phyloP scores from a whole-genome alignment of 2,329 filamentous ascomycete species.

The Pseudomassariella vexata region DNA sequence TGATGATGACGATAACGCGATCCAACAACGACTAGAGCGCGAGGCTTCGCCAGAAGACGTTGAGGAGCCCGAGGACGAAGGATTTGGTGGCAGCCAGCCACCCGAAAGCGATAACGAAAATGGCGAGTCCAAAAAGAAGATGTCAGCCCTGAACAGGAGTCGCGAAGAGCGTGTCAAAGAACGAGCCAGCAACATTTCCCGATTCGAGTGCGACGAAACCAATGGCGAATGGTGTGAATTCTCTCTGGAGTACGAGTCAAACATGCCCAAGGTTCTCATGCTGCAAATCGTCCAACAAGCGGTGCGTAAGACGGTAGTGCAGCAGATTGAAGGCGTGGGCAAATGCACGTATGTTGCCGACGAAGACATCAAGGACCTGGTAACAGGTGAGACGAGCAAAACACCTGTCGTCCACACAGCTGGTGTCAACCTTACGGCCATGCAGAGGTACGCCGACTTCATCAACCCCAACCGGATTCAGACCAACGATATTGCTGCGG shows the following conservation, averaged over 20 bases:
- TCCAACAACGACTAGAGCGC: conserved; percentile 58
- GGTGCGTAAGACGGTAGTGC: conserved; percentile 73
- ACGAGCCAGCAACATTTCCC: conserved; percentile 60
- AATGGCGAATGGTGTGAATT: conserved; percentile 72
- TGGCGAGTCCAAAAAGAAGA: conserved; percentile 18
- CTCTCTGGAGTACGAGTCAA: conserved; percentile 74
- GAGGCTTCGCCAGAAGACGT: conserved; percentile 52
- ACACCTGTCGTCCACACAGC: conserved; percentile 65
- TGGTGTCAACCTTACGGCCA: conserved; percentile 83
- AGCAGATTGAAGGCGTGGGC: conserved; percentile 74
- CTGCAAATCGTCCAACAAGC: conserved; percentile 82
- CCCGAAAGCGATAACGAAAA: conserved; percentile 35
- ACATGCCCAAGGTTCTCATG: conserved; percentile 86
- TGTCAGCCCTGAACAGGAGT: conserved; percentile 27
- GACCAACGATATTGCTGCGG: conserved; percentile 88
- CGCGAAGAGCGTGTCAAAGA: conserved; percentile 61
- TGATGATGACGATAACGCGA: conserved; percentile 81
- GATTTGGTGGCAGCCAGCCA: conserved; percentile 42
- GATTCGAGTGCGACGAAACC: conserved; percentile 74
- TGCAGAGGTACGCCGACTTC: conserved; percentile 81
- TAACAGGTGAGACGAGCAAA: conserved; percentile 41
- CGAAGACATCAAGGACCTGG: conserved; percentile 45
- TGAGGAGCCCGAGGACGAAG: conserved; percentile 50
- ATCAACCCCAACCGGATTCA: conserved; percentile 81
- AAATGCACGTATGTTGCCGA: conserved; percentile 62